Base-by-base conservation (phyloP, 2,329 filamentous ascomycete genomes). In the Fusarium piperis region DNA sequence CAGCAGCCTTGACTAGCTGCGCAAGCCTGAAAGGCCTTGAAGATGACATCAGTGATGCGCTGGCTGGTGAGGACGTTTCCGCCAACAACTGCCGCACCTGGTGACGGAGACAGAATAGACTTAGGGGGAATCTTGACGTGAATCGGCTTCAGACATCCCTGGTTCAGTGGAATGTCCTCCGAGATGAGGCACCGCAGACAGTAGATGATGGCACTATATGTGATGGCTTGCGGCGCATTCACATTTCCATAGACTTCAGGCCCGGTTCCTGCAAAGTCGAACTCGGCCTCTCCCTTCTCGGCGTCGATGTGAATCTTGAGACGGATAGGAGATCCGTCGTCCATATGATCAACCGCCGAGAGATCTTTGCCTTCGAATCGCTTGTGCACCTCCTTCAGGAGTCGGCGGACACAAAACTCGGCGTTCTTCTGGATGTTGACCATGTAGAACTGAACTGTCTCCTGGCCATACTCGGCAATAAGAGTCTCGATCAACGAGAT, bases 191-290 rank as follows among this genome's bases (percentile, higher is more conserved):
- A 93, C 28, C 93, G 88, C 16, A 96, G 85, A 74, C 93, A 95
- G 84, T 96, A 96, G 71, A 96, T 95, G 72, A 95, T 95, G n/a
- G 93, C 93, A 8, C 90, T 92, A 81, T 93, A 94, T 0, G 93
- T 95, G 53, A 96, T 92, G 4, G 93, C 93, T 80, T 94, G 88
- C 0, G 93, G 93, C 0, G 93, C 93, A 76, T 96, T 96, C 80
- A 91, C 91, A 74, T 94, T 95, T 32, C 89, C 92, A 74, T 94
- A 94, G 1, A 94, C 92, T 80, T 96, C 92, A 0, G 92, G 90
- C 0, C 93, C 93, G 0, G 93, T 96, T 20, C 93, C 93, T 0
- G 85, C 86, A 79, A 96, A 96, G 78, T 96, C 93, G 74, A 96
- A 96, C 2, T 92, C 85, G 0, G 93, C 93, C 68, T 94, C 93